phyloP scores from a whole-genome alignment of 768 basidiomycete species.

The Russula earlei region DNA sequence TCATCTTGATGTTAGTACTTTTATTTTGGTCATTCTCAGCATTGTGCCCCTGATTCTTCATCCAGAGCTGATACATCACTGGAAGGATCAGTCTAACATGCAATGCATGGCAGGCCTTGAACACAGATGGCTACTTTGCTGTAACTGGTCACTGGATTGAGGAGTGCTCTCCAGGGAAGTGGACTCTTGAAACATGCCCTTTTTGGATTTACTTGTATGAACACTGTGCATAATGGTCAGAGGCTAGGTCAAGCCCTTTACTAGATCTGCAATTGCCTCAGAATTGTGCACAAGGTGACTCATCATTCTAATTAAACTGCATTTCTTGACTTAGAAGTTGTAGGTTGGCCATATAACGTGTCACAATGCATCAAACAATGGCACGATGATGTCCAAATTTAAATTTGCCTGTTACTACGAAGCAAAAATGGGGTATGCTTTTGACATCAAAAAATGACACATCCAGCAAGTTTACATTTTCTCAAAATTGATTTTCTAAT shows the following conservation, averaged over 20 bases:
- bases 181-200: not conserved
- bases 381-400: not conserved
- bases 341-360: not conserved
- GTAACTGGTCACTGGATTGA: not conserved
- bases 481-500: not conserved
- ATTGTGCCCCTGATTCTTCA: no score
- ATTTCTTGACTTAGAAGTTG: no score
- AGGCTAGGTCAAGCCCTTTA: conserved; percentile 29
- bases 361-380: not conserved
- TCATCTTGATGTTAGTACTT: no score
- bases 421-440: not conserved
- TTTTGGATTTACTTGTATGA: not conserved
- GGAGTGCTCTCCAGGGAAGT: not conserved
- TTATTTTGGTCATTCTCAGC: no score
- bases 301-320: no score
- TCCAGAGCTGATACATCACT: no score
- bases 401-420: not conserved
- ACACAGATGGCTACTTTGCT: not conserved
- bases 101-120: not conserved
- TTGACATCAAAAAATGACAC: not conserved
- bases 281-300: no score
- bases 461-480: not conserved
- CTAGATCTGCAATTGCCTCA: no score
- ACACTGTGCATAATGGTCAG: not conserved
- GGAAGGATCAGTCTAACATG: no score